These are phyloP conservation scores for Alloascoidea hylecoeti DNA, from an alignment of 805 yeast genomes.

Conservation along the genomic window DNA sequence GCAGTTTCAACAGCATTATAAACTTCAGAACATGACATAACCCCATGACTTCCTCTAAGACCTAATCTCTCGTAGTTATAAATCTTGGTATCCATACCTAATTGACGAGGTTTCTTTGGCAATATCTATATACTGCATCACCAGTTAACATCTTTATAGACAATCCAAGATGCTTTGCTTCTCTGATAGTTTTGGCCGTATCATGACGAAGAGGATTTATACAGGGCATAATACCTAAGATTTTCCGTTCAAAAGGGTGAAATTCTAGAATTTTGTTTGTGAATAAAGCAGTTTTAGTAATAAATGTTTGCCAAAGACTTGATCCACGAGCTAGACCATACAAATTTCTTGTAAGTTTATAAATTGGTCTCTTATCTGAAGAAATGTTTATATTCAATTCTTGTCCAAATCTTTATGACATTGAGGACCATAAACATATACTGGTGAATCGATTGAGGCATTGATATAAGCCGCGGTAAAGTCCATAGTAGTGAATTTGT, in stretches of 20 bases:
- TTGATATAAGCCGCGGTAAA: too few species aligned
- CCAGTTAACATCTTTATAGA: constrained; percentile 97
- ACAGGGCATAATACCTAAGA: constrained; percentile 95
- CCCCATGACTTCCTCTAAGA: constrained; percentile 80
- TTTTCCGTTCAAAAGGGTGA: constrained; percentile 98
- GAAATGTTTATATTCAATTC: too few species aligned
- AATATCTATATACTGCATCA: constrained; percentile 97
- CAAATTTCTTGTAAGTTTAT: constrained; percentile 59
- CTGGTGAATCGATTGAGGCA: too few species aligned
- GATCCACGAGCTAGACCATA: constrained; percentile 72
- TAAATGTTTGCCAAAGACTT: constrained; percentile 68
- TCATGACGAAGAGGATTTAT: constrained; percentile 99
- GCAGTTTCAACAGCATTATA: constrained; percentile 96
- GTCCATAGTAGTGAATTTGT: too few species aligned
- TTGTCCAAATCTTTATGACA: too few species aligned
- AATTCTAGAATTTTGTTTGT: constrained; percentile 83
- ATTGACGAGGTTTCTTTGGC: constrained; percentile 98
- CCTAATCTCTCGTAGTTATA: constrained; percentile 96
- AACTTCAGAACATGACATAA: constrained; percentile 94
- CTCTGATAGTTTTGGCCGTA: constrained; percentile 88
- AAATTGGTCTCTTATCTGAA: too few species aligned
- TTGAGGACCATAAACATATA: too few species aligned
- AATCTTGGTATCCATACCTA: constrained; percentile 91
- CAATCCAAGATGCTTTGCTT: constrained; percentile 86
- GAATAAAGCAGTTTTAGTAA: constrained; percentile 81